Base-by-base conservation (phyloP, 2,329 filamentous ascomycete genomes). In the Neonectria faginata region DNA sequence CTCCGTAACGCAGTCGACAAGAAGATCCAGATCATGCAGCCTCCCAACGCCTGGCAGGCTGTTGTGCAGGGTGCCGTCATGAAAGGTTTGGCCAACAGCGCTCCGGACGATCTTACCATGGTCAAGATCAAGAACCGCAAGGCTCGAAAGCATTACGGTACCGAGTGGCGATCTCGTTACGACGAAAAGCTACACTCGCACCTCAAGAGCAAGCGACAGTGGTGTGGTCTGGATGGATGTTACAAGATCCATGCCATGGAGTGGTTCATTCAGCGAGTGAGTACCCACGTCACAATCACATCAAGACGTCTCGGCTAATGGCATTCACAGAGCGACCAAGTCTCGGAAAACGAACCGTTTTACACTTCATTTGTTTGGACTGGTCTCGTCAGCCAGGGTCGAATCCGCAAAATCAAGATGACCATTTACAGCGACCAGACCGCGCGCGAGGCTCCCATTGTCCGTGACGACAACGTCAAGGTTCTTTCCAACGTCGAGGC, bases 21-120 rank as follows among this genome's bases (percentile, higher is more conserved):
- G 20, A 72, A 71, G 0, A 76, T 83, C 18, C 73, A 79, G 59
- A 78, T 86, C 54, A 71, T 85, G 65, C 82, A 83, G 63, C 82
- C 84, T 0, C 76, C 78, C 5, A 80, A 82, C 55, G 79, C 82
- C 16, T 85, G 83, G 83, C 77, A 80, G 12, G 80, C 83, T 2
- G 80, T 85, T 8, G 82, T 83, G 0, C 79, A 80, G 36, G 84
- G 84, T 18, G 84, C 84, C 16, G 82, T 85, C 22, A 81, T 83
- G 77, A 84, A 82, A 69, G 83, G 83, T 1, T 73, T 85, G 2
- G 78, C 79, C 1, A 75, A 77, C 20, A 73, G 71, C 31, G 73
- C 75, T 1, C 77, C 79, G 0, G 76, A 78, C 9, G 68, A 72
- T 11, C 75, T 77, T 29, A 78, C 77, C 11, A 72, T 75, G 55